A percentile compares a stretch with the other conserved stretches of the same genome.
phyloP scores from a whole-genome alignment of 1,284 basidiomycete genomes.

The Ceratobasidium sp. region DNA sequence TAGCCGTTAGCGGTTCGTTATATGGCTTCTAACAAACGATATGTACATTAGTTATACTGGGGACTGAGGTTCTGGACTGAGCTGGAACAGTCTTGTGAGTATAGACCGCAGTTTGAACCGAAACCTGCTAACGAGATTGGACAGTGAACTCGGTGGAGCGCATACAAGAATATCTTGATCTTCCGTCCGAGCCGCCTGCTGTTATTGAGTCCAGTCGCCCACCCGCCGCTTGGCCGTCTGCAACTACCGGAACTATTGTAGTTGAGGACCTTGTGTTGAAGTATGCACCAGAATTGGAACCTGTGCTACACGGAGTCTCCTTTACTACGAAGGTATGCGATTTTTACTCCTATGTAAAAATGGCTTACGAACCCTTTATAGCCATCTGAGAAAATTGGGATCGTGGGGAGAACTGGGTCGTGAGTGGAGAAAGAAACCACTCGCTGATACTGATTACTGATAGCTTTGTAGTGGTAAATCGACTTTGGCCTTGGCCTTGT shows the following conservation, averaged over 20 bases:
- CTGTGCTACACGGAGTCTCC: constrained; percentile 82
- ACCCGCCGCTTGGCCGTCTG: constrained; percentile 89
- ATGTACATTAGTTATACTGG: neutral
- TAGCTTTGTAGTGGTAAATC: constrained; percentile 71
- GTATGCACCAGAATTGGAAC: constrained; percentile 86
- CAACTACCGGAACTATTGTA: constrained; percentile 57
- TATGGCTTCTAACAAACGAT: neutral
- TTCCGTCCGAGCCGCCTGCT: constrained; percentile 87
- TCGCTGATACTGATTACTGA: constrained; percentile 47
- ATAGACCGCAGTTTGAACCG: constrained; percentile 12
- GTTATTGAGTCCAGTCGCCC: constrained; percentile 75
- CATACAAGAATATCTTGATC: constrained; percentile 86
- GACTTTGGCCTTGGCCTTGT: constrained; percentile 85
- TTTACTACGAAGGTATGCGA: constrained; percentile 64
- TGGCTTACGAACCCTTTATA: constrained; percentile 45
- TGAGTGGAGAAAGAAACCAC: constrained; percentile 45
- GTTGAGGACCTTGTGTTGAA: constrained; percentile 83
- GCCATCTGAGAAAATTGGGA: constrained; percentile 75
- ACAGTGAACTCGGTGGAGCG: constrained; percentile 82
- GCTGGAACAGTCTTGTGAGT: constrained; percentile 51
- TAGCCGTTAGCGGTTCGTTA: neutral
- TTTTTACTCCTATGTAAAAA: too few relatives aligned
- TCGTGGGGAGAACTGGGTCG: constrained; percentile 78
- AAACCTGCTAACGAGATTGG: neutral
- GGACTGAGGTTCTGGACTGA: constrained; percentile 41